Evolutionary conservation across 371 early-diverging fungal genomes (phyloP).

Genomic region (Choanephora cucurbitarum): DNA sequence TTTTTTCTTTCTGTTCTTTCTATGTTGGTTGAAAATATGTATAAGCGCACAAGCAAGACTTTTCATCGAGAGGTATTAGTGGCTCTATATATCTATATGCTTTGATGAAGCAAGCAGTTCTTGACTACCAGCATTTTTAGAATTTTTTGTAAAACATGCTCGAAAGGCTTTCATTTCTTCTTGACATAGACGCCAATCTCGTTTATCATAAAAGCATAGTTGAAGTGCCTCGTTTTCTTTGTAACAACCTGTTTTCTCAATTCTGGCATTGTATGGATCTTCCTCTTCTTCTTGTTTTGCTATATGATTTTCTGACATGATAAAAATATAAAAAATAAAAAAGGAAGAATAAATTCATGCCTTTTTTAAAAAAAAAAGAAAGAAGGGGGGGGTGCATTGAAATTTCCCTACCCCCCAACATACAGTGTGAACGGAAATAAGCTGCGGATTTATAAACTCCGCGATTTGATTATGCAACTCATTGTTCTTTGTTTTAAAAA

Average conservation of each 20-base stretch:
- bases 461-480: no score
- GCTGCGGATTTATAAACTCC: no score
- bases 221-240: constrained; percentile 76
- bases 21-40: no score
- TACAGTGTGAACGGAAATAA: no score
- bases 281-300: constrained; percentile 42
- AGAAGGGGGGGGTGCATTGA: no score
- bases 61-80: no score
- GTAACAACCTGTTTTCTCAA: constrained; percentile 70
- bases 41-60: no score
- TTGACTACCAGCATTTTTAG: constrained; percentile 51
- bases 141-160: constrained; percentile 65
- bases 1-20: no score
- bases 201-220: constrained; percentile 72
- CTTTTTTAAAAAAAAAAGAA: no score
- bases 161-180: constrained; percentile 73
- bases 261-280: constrained; percentile 68
- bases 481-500: no score
- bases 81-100: no score
- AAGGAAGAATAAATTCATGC: background rate
- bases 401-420: no score
- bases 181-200: constrained; percentile 79
- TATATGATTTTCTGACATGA: background rate
- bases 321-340: background rate
- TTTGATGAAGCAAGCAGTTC: constrained; percentile 36